These are phyloP conservation scores for Nicotiana tabacum DNA, from an alignment of 257 asterid species.

Conservation along the genomic window DNA sequence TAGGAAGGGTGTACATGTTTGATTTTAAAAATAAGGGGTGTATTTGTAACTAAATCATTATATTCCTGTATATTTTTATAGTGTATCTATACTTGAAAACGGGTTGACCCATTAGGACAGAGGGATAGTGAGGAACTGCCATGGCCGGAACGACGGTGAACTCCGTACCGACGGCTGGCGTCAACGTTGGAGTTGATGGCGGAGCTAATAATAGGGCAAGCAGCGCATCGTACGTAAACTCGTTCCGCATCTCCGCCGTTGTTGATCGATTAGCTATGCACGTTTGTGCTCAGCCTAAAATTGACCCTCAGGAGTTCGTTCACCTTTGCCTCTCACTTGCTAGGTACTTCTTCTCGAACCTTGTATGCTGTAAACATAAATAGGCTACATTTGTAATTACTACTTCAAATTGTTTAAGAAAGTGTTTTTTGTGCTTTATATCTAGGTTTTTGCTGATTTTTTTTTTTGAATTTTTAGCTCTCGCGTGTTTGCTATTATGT, in stretches of 20 bases:
- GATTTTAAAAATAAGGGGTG: too few relatives aligned
- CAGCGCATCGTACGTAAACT: constrained; percentile 30
- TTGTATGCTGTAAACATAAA: too few relatives aligned
- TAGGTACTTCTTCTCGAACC: constrained; percentile 25
- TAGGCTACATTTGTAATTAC: too few relatives aligned
- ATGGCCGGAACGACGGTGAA: constrained; percentile 22
- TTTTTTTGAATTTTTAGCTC: too few relatives aligned
- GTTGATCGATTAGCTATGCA: constrained; percentile 35
- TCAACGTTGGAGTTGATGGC: neutral
- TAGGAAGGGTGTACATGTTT: too few relatives aligned
- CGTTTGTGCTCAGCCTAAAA: constrained; percentile 12
- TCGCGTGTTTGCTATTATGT: neutral
- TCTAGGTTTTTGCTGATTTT: neutral
- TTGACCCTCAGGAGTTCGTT: constrained; percentile 30
- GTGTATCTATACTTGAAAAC: too few relatives aligned
- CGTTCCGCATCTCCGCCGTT: constrained; percentile 41
- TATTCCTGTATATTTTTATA: too few relatives aligned
- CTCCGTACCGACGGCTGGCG: constrained; percentile 13
- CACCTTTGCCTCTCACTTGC: constrained; percentile 65
- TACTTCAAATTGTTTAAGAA: too few relatives aligned
- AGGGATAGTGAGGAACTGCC: neutral
- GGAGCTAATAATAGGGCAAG: neutral
- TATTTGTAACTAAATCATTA: too few relatives aligned
- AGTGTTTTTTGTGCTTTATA: neutral
- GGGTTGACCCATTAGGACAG: too few relatives aligned